phyloP scores from a whole-genome alignment of 371 early-diverging fungal species.

The Mucor racemosus region DNA sequence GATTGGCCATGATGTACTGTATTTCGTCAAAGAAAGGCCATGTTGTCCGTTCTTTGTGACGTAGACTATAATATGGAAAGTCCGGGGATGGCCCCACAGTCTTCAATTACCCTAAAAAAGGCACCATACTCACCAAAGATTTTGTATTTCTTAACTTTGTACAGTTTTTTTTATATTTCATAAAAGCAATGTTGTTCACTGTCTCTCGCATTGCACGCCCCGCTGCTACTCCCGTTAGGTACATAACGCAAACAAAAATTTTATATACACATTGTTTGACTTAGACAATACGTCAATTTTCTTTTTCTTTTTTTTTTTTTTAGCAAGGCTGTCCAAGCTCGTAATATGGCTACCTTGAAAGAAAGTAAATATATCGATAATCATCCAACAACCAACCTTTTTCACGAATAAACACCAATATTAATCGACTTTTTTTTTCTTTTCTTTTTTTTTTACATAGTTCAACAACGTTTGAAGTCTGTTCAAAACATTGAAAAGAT shows the following conservation, averaged over 20 bases:
- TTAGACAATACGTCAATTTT: background rate
- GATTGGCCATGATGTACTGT: slow-evolving; percentile 2
- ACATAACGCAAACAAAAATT: background rate
- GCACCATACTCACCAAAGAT: slow-evolving; percentile 2
- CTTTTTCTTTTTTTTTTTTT: background rate
- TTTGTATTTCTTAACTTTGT: slow-evolving; percentile 10
- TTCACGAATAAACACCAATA: background rate
- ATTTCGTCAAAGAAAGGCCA: background rate
- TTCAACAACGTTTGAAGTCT: slow-evolving; percentile 95
- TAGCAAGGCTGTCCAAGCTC: slow-evolving; percentile 72
- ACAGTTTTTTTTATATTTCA: slow-evolving; percentile 12
- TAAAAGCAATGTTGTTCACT: slow-evolving; percentile 35
- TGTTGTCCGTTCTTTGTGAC: slow-evolving; percentile 1
- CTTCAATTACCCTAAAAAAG: slow-evolving; percentile 7
- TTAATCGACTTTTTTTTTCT: slow-evolving; percentile 6
- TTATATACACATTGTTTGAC: background rate
- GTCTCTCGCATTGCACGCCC: slow-evolving; percentile 47
- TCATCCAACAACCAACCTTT: background rate
- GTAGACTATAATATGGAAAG: slow-evolving; percentile 9
- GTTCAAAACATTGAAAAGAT: slow-evolving; percentile 98
- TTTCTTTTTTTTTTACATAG: slow-evolving; percentile 41
- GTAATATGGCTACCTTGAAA: slow-evolving; percentile 91
- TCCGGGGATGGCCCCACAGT: slow-evolving; percentile 19
- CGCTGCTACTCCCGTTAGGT: slow-evolving; percentile 39
- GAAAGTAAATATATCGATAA: slow-evolving; percentile 71